These are phyloP conservation scores for Talaromyces ruber DNA, from an alignment of 495 filamentous ascomycete species.

Conservation along the genomic window DNA sequence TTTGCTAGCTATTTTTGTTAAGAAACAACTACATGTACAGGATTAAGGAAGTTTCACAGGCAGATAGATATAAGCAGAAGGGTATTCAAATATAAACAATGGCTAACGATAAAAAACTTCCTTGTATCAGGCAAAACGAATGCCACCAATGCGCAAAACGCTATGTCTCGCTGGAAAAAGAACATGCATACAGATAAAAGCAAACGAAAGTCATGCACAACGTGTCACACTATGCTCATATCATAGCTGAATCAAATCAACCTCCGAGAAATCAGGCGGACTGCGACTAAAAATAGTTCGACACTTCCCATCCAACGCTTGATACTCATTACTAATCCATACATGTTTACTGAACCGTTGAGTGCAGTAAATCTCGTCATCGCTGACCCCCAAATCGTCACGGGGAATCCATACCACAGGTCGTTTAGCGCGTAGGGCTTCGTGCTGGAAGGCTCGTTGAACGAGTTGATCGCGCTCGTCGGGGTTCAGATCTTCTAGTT, in stretches of 20 bases:
- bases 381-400: constrained; percentile 82
- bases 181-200: not conserved
- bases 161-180: not conserved
- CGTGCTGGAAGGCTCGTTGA: constrained; percentile 83
- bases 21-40: too few species aligned
- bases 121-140: not conserved
- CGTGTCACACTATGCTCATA: not conserved
- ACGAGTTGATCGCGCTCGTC: constrained; percentile 85
- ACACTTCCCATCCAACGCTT: constrained; percentile 74
- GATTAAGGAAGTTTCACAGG: too few species aligned
- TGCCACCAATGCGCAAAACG: not conserved
- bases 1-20: too few species aligned
- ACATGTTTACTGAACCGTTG: constrained; percentile 69
- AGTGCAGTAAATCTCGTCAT: constrained; percentile 81
- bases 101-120: not conserved
- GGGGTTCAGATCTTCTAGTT: constrained; percentile 89
- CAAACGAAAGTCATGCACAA: not conserved
- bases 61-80: not conserved
- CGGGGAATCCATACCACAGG: constrained; percentile 93
- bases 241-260: constrained; percentile 78
- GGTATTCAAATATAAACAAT: not conserved
- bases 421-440: constrained; percentile 73
- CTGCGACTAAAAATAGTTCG: constrained; percentile 80
- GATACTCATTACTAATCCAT: constrained; percentile 91
- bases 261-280: constrained; percentile 87